phyloP scores from a whole-genome alignment of 2,329 filamentous ascomycete genomes.

The Sporothrix phasma region DNA sequence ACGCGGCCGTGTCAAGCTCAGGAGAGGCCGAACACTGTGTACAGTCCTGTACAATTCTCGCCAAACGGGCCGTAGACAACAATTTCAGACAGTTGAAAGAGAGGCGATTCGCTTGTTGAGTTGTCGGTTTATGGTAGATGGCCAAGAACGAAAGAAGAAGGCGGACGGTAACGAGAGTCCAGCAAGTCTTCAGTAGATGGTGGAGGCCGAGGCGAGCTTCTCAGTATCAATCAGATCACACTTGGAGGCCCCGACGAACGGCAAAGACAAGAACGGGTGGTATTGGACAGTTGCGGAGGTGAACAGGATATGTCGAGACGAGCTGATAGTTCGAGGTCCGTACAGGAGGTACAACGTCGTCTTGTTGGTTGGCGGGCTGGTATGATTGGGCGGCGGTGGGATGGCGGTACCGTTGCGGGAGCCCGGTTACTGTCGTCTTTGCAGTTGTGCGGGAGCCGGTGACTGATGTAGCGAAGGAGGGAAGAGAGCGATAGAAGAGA shows the following conservation, averaged over 20 bases:
- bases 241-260: slow-evolving; percentile 14
- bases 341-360: neutral
- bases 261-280: slow-evolving; percentile 3
- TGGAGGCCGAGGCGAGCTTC: neutral
- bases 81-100: neutral
- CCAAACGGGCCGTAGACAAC: neutral
- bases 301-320: slow-evolving; percentile 2
- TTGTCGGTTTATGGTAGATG: neutral
- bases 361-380: slow-evolving; percentile 1
- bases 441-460: slow-evolving; percentile 14
- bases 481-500: slow-evolving; percentile 27
- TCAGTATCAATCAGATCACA: slow-evolving; percentile 16
- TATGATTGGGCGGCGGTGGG: neutral
- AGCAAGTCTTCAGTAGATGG: neutral
- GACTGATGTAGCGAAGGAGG: slow-evolving; percentile 22
- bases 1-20: slow-evolving; percentile 2
- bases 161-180: neutral
- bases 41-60: neutral
- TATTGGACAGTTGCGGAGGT: neutral
- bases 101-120: neutral
- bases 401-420: neutral
- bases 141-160: neutral
- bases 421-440: slow-evolving; percentile 8
- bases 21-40: neutral
- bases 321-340: neutral